Conservation (phyloP, 2,329 filamentous ascomycete genomes). For the Xylariaceae sp. region DNA sequence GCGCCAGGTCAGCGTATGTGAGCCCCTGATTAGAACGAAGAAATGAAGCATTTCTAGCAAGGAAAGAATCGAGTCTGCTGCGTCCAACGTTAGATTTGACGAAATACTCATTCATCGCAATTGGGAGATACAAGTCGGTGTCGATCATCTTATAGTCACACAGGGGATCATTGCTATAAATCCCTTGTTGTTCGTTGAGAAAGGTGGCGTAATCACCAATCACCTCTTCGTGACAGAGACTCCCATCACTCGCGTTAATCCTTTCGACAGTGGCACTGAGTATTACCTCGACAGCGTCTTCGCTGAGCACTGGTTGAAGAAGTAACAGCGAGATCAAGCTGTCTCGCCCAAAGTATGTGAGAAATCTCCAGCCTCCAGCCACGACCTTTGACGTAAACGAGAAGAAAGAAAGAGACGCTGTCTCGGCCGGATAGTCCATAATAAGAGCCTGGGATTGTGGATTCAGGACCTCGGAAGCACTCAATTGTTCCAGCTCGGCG, state of each 20-base stretch:
- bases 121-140: conserved; percentile 55
- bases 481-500: conserved; percentile 53
- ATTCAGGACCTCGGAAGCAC: conserved; percentile 45
- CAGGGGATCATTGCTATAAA: conserved; percentile 45
- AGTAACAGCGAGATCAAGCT: conserved; percentile 57
- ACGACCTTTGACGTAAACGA: conserved; percentile 59
- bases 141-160: conserved; percentile 61
- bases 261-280: conserved; percentile 57
- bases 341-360: conserved; percentile 63
- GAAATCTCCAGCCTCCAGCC: conserved; percentile 60
- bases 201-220: conserved; percentile 61
- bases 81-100: conserved; percentile 40
- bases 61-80: conserved; percentile 34
- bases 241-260: conserved; percentile 54
- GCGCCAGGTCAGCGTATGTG: conserved; percentile 48
- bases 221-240: conserved; percentile 59
- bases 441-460: conserved; percentile 42
- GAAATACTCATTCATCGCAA: conserved; percentile 56
- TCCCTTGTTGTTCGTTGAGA: conserved; percentile 49
- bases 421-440: conserved; percentile 40
- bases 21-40: conserved; percentile 47
- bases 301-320: conserved; percentile 52
- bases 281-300: conserved; percentile 55
- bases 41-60: conserved; percentile 42
- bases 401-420: conserved; percentile 54